phyloP scores from a whole-genome alignment of 495 filamentous ascomycete species.

The Penicillium pulvis region DNA sequence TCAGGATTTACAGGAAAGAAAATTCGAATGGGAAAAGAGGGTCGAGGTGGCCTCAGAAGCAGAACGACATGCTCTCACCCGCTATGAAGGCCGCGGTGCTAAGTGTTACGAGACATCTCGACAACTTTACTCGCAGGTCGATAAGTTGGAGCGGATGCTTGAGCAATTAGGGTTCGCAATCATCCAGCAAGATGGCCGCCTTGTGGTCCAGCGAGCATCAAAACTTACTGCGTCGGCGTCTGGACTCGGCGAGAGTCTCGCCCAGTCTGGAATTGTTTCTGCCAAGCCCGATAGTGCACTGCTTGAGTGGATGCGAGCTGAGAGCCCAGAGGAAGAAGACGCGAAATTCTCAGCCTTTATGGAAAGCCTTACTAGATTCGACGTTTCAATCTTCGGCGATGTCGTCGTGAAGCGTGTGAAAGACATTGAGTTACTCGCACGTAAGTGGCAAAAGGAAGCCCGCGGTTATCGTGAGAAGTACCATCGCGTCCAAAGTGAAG shows the following conservation, averaged over 20 bases:
- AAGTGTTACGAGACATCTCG: constrained; percentile 82
- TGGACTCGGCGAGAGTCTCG: constrained; percentile 58
- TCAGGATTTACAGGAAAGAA: constrained; percentile 67
- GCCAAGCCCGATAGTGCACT: constrained; percentile 62
- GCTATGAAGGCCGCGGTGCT: constrained; percentile 63
- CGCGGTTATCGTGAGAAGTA: constrained; percentile 85
- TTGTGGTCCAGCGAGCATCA: constrained; percentile 74
- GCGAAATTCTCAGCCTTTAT: constrained; percentile 72
- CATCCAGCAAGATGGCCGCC: constrained; percentile 68
- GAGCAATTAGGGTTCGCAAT: constrained; percentile 84
- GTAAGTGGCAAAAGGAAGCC: constrained; percentile 88
- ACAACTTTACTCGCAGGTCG: constrained; percentile 74
- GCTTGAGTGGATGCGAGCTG: constrained; percentile 75
- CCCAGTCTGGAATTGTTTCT: constrained; percentile 58
- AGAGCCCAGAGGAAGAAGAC: constrained; percentile 65
- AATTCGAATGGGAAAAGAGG: constrained; percentile 59
- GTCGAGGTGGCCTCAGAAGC: constrained; percentile 54
- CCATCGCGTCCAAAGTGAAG: constrained; percentile 79
- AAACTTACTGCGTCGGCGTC: constrained; percentile 64
- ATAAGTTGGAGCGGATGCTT: constrained; percentile 73
- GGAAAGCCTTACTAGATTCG: constrained; percentile 68
- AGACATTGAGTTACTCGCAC: constrained; percentile 84
- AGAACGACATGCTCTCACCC: constrained; percentile 45
- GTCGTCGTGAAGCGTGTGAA: constrained; percentile 82
- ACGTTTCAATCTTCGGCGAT: constrained; percentile 80